Percentiles rank a stretch among this genome's conserved stretches.
phyloP scores from a whole-genome alignment of 257 asterid genomes.

The Penstemon newberryi region DNA sequence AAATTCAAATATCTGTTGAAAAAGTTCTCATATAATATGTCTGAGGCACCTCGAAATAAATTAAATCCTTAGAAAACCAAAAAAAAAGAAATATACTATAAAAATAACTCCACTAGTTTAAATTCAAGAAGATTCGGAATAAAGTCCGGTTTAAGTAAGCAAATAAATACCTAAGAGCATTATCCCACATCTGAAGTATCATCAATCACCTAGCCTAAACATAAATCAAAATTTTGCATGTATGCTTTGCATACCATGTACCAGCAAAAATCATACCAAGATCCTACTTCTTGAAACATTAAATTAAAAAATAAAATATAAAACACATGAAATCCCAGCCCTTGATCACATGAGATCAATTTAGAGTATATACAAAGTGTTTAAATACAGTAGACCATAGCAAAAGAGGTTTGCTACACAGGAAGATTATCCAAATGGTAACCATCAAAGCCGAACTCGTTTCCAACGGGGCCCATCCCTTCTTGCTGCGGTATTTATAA shows the following conservation, averaged over 20 bases:
- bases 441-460: conserved; percentile 62
- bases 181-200: conserved; percentile 28
- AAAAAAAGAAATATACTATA: conserved; percentile 9
- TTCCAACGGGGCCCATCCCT: conserved; percentile 49
- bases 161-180: conserved; percentile 24
- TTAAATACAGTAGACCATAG: conserved; percentile 28
- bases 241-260: conserved; percentile 49
- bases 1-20: neutral
- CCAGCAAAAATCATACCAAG: conserved; percentile 20
- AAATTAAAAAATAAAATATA: neutral
- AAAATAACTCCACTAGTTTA: conserved; percentile 30
- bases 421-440: conserved; percentile 65
- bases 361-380: conserved; percentile 42
- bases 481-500: conserved; percentile 45
- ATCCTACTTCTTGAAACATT: conserved; percentile 25
- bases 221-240: conserved; percentile 48
- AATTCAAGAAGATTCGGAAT: conserved; percentile 26
- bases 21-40: neutral
- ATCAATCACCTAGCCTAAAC: conserved; percentile 37
- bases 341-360: conserved; percentile 25
- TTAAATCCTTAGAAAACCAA: neutral
- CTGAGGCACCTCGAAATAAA: neutral
- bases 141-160: neutral
- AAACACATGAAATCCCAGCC: conserved; percentile 26
- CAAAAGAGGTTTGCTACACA: conserved; percentile 33